Evolutionary conservation across 1,284 basidiomycete genomes (phyloP).

Genomic region (Cutaneotrichosporon dermatis): DNA sequence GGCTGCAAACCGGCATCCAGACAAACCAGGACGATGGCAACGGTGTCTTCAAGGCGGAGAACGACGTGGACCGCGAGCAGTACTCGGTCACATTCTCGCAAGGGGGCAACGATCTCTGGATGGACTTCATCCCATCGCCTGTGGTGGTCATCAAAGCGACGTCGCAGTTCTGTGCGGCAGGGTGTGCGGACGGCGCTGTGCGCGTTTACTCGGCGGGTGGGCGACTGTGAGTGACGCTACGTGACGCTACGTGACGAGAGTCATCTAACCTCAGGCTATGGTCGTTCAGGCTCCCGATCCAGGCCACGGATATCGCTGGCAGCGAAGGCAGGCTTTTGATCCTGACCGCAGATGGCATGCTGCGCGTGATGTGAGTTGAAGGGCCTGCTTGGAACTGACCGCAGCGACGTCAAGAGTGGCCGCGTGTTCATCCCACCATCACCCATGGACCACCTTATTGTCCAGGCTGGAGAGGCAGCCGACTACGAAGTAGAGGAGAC

Average conservation of each 20-base stretch:
- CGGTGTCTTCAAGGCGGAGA: conserved; percentile 58
- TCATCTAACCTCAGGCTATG: conserved; percentile 54
- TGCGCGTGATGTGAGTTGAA: conserved; percentile 65
- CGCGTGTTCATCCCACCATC: background rate
- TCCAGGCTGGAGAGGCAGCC: background rate
- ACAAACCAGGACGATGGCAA: conserved; percentile 24
- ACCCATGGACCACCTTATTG: background rate
- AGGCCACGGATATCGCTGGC: conserved; percentile 64
- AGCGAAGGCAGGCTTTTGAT: conserved; percentile 63
- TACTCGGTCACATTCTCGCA: conserved; percentile 38
- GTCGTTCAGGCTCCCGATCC: conserved; percentile 65
- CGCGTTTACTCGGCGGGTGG: conserved; percentile 75
- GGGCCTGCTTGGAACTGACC: background rate
- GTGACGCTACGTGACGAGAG: background rate
- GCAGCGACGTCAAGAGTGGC: conserved; percentile 67
- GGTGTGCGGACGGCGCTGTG: conserved; percentile 68
- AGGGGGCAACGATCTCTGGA: conserved; percentile 72
- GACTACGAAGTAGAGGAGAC: too few relatives aligned
- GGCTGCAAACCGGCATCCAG: conserved; percentile 34
- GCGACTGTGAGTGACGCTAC: conserved; percentile 56
- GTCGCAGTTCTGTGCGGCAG: conserved; percentile 65
- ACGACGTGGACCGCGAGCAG: conserved; percentile 58
- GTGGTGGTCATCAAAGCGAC: conserved; percentile 65
- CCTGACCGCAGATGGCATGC: conserved; percentile 64
- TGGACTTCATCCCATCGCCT: conserved; percentile 75